Evolutionary conservation across 148 eudicot genomes (phyloP).

Genomic region (Polygonum maritimum): DNA sequence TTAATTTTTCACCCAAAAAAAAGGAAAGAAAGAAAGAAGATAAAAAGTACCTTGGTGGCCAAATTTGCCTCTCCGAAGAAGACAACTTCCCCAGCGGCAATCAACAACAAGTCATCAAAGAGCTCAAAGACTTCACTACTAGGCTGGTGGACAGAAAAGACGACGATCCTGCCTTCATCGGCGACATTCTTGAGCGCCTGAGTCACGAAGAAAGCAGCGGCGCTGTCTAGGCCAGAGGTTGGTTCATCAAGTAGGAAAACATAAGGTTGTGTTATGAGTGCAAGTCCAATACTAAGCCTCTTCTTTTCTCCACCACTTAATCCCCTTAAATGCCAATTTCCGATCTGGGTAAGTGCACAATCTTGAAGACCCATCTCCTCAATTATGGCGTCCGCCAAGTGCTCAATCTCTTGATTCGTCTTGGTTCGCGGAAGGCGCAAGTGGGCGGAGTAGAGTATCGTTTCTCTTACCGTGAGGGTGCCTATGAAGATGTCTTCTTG

Average conservation of each 20-base stretch:
- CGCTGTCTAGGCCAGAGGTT: slow-evolving; percentile 9
- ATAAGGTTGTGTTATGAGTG: slow-evolving; percentile 8
- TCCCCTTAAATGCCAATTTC: slow-evolving; percentile 14
- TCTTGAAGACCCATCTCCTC: slow-evolving; percentile 11
- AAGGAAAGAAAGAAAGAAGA: too few relatives aligned
- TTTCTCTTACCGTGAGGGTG: slow-evolving; percentile 6
- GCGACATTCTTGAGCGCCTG: slow-evolving; percentile 10
- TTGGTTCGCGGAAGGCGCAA: background rate
- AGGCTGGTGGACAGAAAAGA: slow-evolving; percentile 13
- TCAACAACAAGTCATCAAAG: slow-evolving; percentile 12
- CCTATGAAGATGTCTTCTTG: slow-evolving; percentile 15
- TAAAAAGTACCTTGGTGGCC: background rate
- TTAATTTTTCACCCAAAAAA: too few relatives aligned
- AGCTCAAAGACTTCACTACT: slow-evolving; percentile 9
- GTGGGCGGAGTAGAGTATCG: slow-evolving; percentile 5
- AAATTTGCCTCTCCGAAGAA: slow-evolving; percentile 9
- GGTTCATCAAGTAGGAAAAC: slow-evolving; percentile 11
- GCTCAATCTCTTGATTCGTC: background rate
- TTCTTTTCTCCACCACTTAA: slow-evolving; percentile 11
- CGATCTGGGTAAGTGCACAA: slow-evolving; percentile 8
- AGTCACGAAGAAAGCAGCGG: slow-evolving; percentile 11
- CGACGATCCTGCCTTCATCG: slow-evolving; percentile 7
- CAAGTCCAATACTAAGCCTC: slow-evolving; percentile 12
- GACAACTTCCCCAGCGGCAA: slow-evolving; percentile 9
- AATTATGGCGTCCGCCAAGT: background rate